Evolutionary conservation across 2,329 filamentous ascomycete species (phyloP), one percentile per base, ranked within the genome.

Genomic region (Plenodomus tracheiphilus): DNA sequence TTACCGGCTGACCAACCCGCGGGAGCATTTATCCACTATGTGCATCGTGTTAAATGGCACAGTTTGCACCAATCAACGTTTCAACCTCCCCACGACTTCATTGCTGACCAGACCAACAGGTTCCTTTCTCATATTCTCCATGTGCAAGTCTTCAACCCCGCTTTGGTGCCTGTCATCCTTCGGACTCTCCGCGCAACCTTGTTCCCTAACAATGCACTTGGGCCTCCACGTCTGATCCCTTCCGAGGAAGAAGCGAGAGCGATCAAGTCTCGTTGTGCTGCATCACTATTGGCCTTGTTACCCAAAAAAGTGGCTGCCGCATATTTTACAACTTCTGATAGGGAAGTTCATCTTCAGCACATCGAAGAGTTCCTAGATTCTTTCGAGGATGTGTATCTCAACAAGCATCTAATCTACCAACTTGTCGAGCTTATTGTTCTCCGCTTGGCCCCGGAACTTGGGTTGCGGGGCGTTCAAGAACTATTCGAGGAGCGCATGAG

Each of bases 381-480:
- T 32, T 86, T 96, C 58, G 83, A 82, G 15, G 91, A 97, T 72
- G 79, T 82, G 43, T 96, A 96, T 74, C 87, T 91, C 74, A 99
- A 99, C 75, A 95, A 92, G 75, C 91, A 97, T 74, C 77, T 97
- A 25, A 77, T 96, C 60, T 96, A 96, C 66, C 80, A 84, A 38
- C 79, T 94, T 40, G 75, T 97, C 28, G 94, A 99, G 74, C 74
- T 93, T 49, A 70, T 96, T 2, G 77, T 97, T n/a, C 82, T 91
- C 47, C 84, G 87, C 56, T 73, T 97, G 53, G 83, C 96, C 66
- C 94, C 94, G 4, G 94, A 99, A 75, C 71, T 97, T 62, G 80
- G 80, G 45, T 87, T 90, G 62, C 85, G 83, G 68, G 84, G 85
- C 32, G 81, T 90, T 22, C 78, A 79, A 46, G 88, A 91, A 63